These are phyloP conservation scores for Penicillium parvum DNA, from an alignment of 495 filamentous ascomycete species.

Conservation along the genomic window DNA sequence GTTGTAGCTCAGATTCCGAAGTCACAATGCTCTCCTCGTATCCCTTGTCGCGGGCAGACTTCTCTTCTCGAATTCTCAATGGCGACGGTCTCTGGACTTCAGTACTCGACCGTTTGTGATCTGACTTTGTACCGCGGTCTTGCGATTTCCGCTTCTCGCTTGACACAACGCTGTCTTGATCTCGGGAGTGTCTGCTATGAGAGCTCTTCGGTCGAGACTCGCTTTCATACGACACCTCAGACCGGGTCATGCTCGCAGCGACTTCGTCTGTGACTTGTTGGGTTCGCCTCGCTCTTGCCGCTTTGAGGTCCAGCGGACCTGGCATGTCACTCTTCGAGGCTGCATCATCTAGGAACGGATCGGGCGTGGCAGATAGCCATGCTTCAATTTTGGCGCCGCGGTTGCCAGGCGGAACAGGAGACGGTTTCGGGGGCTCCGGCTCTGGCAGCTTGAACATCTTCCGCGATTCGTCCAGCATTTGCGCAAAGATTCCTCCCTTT, in stretches of 20 bases:
- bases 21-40: constrained; percentile 20
- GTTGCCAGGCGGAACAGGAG: constrained; percentile 30
- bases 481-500: constrained; percentile 47
- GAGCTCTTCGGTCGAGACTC: constrained; percentile 27
- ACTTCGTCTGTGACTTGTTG: constrained; percentile 21
- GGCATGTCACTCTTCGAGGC: constrained; percentile 40
- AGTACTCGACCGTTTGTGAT: constrained; percentile 7
- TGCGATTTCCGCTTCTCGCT: constrained; percentile 13
- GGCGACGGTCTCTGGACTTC: constrained; percentile 5
- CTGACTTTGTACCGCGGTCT: constrained; percentile 3
- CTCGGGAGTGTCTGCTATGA: constrained; percentile 23
- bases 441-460: constrained; percentile 52
- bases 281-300: constrained; percentile 26
- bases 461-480: constrained; percentile 47
- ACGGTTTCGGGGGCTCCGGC: constrained; percentile 46
- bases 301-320: constrained; percentile 39
- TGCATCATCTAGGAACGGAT: constrained; percentile 62
- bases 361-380: constrained; percentile 68
- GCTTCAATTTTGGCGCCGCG: constrained; percentile 62
- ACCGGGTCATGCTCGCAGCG: constrained; percentile 9
- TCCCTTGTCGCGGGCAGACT: constrained; percentile 13
- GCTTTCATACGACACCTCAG: constrained; percentile 22
- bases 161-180: constrained; percentile 17
- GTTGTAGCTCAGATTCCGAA: constrained; percentile 27
- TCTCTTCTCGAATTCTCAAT: constrained; percentile 11